phyloP scores from a whole-genome alignment of 176 grass and related monocot genomes.

The Panicum miliaceum region DNA sequence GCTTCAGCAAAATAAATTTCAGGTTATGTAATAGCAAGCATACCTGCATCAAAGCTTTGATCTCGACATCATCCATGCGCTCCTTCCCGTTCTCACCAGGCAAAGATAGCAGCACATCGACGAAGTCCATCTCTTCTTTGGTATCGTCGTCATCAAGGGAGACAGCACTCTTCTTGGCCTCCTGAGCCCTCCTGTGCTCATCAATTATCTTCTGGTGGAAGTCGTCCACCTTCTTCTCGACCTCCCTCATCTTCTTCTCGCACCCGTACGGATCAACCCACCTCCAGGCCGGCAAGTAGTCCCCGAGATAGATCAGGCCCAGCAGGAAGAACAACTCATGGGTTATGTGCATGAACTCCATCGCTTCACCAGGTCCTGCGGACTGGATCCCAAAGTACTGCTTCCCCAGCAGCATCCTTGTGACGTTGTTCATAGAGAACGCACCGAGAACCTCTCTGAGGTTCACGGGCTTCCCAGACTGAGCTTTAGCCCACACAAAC shows the following conservation, averaged over 20 bases:
- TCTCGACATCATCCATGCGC: constrained; percentile 84
- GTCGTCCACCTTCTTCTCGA: constrained; percentile 85
- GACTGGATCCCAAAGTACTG: constrained; percentile 80
- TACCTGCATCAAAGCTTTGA: constrained; percentile 97
- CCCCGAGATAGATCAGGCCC: constrained; percentile 87
- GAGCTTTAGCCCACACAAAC: constrained; percentile 62
- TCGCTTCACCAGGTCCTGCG: constrained; percentile 69
- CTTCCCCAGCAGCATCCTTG: constrained; percentile 91
- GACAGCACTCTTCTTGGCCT: constrained; percentile 48
- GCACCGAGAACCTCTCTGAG: constrained; percentile 76
- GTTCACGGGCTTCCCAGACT: constrained; percentile 60
- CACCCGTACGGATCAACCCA: constrained; percentile 76
- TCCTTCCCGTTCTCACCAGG: constrained; percentile 76
- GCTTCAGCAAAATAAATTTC: constrained; percentile 40
- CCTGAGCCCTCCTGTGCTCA: constrained; percentile 65
- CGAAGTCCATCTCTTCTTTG: constrained; percentile 74
- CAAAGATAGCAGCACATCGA: constrained; percentile 83
- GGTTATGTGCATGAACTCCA: constrained; percentile 92
- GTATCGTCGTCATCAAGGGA: constrained; percentile 33
- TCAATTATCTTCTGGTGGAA: constrained; percentile 97
- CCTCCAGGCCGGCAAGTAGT: constrained; percentile 89
- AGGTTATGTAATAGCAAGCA: neutral
- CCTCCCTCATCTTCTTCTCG: constrained; percentile 86
- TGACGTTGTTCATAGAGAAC: constrained; percentile 97
- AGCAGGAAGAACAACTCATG: constrained; percentile 84